These are phyloP conservation scores for Usnea hakonensis DNA, from an alignment of 495 filamentous ascomycete genomes.

Conservation along the genomic window DNA sequence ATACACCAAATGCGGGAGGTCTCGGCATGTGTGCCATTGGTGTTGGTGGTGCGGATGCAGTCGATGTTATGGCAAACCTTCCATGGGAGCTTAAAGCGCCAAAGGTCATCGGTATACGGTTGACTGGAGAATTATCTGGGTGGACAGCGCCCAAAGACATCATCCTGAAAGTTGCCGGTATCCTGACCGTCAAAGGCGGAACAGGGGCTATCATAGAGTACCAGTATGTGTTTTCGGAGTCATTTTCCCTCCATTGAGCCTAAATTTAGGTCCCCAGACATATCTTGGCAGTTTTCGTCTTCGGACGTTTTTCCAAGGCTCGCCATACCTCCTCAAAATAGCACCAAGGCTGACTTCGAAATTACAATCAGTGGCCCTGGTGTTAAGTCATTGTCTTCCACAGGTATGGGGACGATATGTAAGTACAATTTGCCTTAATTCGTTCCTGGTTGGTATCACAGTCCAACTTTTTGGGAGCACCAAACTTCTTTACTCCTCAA, in stretches of 20 bases:
- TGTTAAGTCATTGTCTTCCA: constrained; percentile 59
- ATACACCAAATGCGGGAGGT: constrained; percentile 97
- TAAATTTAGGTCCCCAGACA: too few relatives aligned
- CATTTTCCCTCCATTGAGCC: too few relatives aligned
- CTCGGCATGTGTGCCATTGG: constrained; percentile 93
- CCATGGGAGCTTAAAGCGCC: constrained; percentile 99
- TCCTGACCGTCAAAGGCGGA: constrained; percentile 95
- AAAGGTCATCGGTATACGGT: constrained; percentile 91
- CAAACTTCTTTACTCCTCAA: too few relatives aligned
- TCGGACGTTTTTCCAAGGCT: too few relatives aligned
- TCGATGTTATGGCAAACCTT: constrained; percentile 96
- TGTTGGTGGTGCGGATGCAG: constrained; percentile 97
- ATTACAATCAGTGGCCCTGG: constrained; percentile 57
- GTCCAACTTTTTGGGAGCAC: too few relatives aligned
- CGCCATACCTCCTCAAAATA: not conserved
- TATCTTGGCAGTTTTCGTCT: too few relatives aligned
- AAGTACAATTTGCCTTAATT: too few relatives aligned
- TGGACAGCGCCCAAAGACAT: constrained; percentile 97
- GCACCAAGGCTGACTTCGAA: not conserved
- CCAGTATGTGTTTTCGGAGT: too few relatives aligned
- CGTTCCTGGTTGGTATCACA: too few relatives aligned
- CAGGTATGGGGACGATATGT: constrained; percentile 52
- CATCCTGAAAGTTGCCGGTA: constrained; percentile 96
- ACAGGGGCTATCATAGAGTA: constrained; percentile 97
- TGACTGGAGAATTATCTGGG: constrained; percentile 82